Conservation (phyloP, 441 rosid genomes). For the Biscutella laevigata region DNA sequence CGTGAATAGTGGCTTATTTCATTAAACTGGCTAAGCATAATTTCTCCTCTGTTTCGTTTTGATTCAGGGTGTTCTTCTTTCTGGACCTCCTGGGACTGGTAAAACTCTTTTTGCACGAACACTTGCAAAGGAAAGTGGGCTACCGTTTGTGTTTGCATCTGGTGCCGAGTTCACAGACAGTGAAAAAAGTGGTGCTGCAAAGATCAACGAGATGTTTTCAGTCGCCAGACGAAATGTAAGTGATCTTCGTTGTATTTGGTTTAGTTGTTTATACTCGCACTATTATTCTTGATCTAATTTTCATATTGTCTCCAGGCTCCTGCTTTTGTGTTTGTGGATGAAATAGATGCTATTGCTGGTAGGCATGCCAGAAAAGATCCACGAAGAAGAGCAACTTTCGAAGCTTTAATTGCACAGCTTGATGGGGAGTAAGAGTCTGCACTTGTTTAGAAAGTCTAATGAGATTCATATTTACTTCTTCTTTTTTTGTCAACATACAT, state of each 20-base stretch:
- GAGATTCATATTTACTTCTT: background rate
- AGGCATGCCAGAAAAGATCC: conserved; percentile 87
- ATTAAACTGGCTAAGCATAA: background rate
- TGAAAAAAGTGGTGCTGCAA: conserved; percentile 85
- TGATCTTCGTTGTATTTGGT: background rate
- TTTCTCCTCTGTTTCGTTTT: conserved; percentile 3
- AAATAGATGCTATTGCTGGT: conserved; percentile 97
- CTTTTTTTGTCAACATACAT: too few species aligned
- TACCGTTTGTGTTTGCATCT: conserved; percentile 93
- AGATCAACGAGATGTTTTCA: conserved; percentile 89
- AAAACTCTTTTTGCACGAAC: conserved; percentile 97
- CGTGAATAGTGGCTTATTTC: conserved; percentile 1
- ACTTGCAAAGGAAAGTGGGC: conserved; percentile 88
- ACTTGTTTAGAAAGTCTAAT: conserved; percentile 8
- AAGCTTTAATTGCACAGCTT: conserved; percentile 84
- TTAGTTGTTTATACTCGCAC: conserved; percentile 4
- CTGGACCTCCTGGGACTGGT: conserved; percentile 99
- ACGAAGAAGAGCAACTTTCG: conserved; percentile 74
- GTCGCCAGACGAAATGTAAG: conserved; percentile 89
- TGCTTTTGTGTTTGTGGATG: conserved; percentile 90
- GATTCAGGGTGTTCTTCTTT: conserved; percentile 86
- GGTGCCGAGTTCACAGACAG: conserved; percentile 96
- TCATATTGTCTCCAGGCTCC: conserved; percentile 61
- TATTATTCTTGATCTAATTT: conserved; percentile 2
- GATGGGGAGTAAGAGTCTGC: conserved; percentile 80